Percentiles rank a stretch among this genome's conserved stretches.
phyloP scores from a whole-genome alignment of 768 basidiomycete species.

The Cantharellus cinnabarinus region DNA sequence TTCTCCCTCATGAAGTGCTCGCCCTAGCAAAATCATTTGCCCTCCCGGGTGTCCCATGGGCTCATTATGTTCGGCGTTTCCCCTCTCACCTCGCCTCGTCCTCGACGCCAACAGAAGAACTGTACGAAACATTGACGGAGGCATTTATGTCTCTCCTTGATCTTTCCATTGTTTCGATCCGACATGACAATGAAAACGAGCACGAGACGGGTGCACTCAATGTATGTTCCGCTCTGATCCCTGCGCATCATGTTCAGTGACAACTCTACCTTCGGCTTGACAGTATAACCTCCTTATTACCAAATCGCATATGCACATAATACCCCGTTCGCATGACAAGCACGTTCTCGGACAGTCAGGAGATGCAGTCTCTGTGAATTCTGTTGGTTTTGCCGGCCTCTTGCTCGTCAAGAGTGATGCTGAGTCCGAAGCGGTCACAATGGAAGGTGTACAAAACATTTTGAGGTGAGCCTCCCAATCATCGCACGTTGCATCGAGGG shows the following conservation, averaged over 20 bases:
- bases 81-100: constrained; percentile 18
- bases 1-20: neutral
- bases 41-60: constrained; percentile 46
- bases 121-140: constrained; percentile 32
- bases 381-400: constrained; percentile 81
- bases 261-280: constrained; percentile 11
- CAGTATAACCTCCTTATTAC: constrained; percentile 77
- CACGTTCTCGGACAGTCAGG: constrained; percentile 32
- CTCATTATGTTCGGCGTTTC: constrained; percentile 57
- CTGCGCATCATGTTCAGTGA: neutral
- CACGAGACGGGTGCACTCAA: constrained; percentile 22
- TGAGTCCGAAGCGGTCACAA: constrained; percentile 21
- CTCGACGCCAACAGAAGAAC: constrained; percentile 24
- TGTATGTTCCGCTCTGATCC: neutral
- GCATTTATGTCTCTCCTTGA: constrained; percentile 60
- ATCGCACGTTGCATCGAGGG: too few species aligned
- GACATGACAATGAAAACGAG: constrained; percentile 30
- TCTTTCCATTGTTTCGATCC: constrained; percentile 50
- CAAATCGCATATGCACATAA: constrained; percentile 62
- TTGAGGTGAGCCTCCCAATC: neutral
- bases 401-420: constrained; percentile 65
- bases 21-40: constrained; percentile 50
- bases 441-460: neutral
- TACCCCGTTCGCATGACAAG: constrained; percentile 55
- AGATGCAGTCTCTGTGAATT: constrained; percentile 51